Conservation (phyloP, 23 red algal species). For the Gracilariopsis chorda region DNA sequence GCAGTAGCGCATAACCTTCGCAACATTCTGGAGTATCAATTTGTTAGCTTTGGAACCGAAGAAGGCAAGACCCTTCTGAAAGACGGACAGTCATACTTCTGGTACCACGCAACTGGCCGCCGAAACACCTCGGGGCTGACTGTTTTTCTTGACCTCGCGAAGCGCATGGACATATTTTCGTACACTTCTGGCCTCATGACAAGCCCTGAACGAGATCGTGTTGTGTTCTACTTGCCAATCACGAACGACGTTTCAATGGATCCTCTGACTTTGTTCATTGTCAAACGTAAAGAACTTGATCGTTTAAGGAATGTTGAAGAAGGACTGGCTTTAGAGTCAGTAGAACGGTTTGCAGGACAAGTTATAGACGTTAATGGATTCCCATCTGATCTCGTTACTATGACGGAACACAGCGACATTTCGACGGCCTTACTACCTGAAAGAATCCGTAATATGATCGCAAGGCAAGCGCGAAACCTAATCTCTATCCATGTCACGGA, state of each 20-base stretch:
- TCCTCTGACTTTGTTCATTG: slow-evolving; percentile 41
- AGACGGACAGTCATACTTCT: slow-evolving; percentile 57
- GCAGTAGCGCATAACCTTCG: not conserved
- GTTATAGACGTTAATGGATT: slow-evolving; percentile 12
- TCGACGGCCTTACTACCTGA: slow-evolving; percentile 18
- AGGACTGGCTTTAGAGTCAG: not conserved
- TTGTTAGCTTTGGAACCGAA: slow-evolving; percentile 29
- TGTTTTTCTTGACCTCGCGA: slow-evolving; percentile 37
- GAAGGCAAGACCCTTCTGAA: slow-evolving; percentile 38
- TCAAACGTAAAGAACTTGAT: slow-evolving; percentile 47
- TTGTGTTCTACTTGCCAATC: slow-evolving; percentile 59
- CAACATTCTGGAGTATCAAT: slow-evolving; percentile 29
- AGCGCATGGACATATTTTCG: slow-evolving; percentile 62
- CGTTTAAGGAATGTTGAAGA: slow-evolving; percentile 42
- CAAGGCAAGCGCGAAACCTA: slow-evolving; percentile 1
- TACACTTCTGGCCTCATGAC: slow-evolving; percentile 48
- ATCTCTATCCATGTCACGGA: slow-evolving; percentile 66
- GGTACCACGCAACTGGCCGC: slow-evolving; percentile 64
- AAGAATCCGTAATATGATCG: slow-evolving; percentile 13
- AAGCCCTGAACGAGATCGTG: slow-evolving; percentile 38
- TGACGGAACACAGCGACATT: slow-evolving; percentile 64
- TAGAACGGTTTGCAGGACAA: slow-evolving; percentile 54
- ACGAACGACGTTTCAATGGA: slow-evolving; percentile 61
- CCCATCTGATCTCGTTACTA: slow-evolving; percentile 31
- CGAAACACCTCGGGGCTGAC: slow-evolving; percentile 55